Evolutionary conservation across 306 rosid genomes (phyloP), one percentile per base, ranked within the genome.

Genomic region (Arachis stenosperma): DNA sequence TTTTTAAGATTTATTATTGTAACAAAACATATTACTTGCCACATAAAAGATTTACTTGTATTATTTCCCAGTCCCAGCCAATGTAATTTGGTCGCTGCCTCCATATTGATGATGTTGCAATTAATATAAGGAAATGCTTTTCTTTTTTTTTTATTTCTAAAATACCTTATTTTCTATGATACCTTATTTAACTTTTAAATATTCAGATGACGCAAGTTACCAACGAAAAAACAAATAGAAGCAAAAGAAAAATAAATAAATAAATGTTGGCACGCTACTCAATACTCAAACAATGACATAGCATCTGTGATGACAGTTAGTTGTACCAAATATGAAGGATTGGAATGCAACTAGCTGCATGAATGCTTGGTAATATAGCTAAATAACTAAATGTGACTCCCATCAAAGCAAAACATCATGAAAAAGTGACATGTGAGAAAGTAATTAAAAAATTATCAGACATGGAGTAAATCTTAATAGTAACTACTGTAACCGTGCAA

Each of bases 261-360:
- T 14, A 53, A 37, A 37, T 37, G 75, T 44, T 71, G 14, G 22
- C 36, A 58, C 58, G 15, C 58, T 71, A 12, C 46, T 58, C 4
- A 58, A 22, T 22, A 22, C 27, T 22, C 27, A 43, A 58, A 70
- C 50, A 69, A 42, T 70, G 75, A 70, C 75, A 7, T 12, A 5
- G 17, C 65, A 56, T 42, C 55, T 70, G 8, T 42, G 22, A 43
- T 8, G 65, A 70, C 14, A 10, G n/a, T 41, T 17, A 63, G 15
- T 70, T 41, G 30, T 17, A 70, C 65, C 65, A 56, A 56, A 27
- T 27, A 6, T 57, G 33, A 4, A 29, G 43, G 14, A 44, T 39
- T 15, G 17, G 47, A 67, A 69, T 48, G 61, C 52, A 29, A 47
- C 12, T 44, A 11, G 56, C 27, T 65, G 42, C 56, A 22, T 22